These are phyloP conservation scores for Tylopilus subfusipes DNA, from an alignment of 768 basidiomycete genomes.

Conservation along the genomic window DNA sequence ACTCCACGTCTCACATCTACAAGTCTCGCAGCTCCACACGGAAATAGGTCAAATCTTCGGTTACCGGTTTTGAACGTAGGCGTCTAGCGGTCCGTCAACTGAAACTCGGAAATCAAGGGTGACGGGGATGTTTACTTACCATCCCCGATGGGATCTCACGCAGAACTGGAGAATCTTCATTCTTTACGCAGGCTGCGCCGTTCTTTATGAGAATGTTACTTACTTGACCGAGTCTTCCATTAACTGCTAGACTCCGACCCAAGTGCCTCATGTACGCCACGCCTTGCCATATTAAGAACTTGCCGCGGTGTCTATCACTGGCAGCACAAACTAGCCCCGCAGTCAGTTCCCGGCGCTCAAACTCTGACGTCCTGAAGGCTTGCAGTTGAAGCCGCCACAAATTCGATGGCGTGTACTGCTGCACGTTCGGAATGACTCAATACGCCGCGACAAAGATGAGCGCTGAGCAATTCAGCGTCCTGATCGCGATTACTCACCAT, in stretches of 20 bases:
- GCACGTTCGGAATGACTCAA: not conserved
- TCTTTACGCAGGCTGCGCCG: not conserved
- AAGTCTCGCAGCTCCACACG: not conserved
- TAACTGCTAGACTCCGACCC: not conserved
- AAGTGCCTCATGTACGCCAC: not conserved
- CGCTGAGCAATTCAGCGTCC: not conserved
- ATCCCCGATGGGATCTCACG: not conserved
- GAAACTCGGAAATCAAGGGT: not conserved
- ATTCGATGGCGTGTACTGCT: not conserved
- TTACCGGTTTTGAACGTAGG: not conserved
- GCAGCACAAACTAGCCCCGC: not conserved
- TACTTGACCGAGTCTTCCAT: not conserved
- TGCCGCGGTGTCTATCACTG: not conserved
- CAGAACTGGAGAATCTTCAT: not conserved
- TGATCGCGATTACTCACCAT: not conserved
- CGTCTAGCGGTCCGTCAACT: not conserved
- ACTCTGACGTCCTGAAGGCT: too few relatives aligned
- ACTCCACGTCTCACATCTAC: not conserved
- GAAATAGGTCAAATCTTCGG: not conserved
- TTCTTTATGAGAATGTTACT: not conserved
- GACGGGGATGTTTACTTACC: not conserved
- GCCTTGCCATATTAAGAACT: not conserved
- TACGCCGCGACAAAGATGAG: not conserved
- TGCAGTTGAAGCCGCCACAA: not conserved
- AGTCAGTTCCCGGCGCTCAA: too few relatives aligned